phyloP scores from a whole-genome alignment of 768 basidiomycete genomes.

The Boletus insuetus region DNA sequence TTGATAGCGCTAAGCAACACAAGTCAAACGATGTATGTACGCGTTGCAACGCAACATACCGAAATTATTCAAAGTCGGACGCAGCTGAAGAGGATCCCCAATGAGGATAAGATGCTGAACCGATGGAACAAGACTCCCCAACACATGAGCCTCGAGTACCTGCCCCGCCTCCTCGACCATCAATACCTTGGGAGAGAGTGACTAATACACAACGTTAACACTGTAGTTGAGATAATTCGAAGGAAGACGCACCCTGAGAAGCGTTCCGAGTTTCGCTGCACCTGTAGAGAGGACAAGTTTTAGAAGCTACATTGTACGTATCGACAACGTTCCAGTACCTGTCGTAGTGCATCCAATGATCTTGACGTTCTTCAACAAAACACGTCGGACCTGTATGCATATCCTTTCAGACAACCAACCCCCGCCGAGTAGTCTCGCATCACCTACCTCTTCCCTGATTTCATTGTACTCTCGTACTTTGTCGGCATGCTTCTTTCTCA shows the following conservation, averaged over 20 bases:
- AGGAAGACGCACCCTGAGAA: slow-evolving; percentile 48
- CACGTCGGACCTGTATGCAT: slow-evolving; percentile 47
- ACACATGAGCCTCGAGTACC: slow-evolving; percentile 74
- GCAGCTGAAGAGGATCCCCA: slow-evolving; percentile 76
- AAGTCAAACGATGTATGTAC: neutral
- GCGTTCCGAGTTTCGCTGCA: slow-evolving; percentile 60
- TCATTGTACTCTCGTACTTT: slow-evolving; percentile 37
- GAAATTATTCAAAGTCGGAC: slow-evolving; percentile 64
- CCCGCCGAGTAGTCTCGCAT: neutral
- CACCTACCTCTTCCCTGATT: slow-evolving; percentile 53
- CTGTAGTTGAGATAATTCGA: neutral
- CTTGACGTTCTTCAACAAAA: slow-evolving; percentile 51
- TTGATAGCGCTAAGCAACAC: slow-evolving; percentile 52
- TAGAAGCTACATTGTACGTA: neutral
- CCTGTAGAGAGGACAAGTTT: slow-evolving; percentile 37
- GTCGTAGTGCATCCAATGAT: slow-evolving; percentile 79
- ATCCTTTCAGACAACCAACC: neutral
- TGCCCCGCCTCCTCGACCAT: slow-evolving; percentile 83
- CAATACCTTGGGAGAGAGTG: slow-evolving; percentile 56
- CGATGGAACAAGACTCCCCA: slow-evolving; percentile 59
- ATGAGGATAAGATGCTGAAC: slow-evolving; percentile 76
- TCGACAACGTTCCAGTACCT: slow-evolving; percentile 37
- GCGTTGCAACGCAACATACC: slow-evolving; percentile 34
- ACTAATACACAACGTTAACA: slow-evolving; percentile 34
- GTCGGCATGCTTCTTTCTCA: slow-evolving; percentile 41